A percentile compares a stretch with the other conserved stretches of the same genome.
Conservation (phyloP, 192 early-diverging fungal species). For the Entomortierella beljakovae region DNA sequence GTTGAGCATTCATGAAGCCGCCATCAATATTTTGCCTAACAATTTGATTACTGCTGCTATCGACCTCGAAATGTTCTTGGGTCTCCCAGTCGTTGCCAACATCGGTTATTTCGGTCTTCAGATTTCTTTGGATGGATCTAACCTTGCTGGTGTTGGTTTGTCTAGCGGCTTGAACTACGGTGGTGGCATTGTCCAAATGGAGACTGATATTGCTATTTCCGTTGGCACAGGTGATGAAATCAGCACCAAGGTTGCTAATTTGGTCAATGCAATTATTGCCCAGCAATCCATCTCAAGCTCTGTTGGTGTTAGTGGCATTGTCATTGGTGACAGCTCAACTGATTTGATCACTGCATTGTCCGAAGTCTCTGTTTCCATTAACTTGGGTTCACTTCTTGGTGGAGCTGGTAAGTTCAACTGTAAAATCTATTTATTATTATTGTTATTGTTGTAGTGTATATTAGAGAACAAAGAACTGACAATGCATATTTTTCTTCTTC, state of each 20-base stretch:
- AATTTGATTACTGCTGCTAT: slow-evolving; percentile 38
- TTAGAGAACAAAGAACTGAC: too few species aligned
- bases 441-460: neutral
- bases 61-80: slow-evolving; percentile 50
- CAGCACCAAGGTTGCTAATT: slow-evolving; percentile 34
- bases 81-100: slow-evolving; percentile 43
- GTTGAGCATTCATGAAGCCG: slow-evolving; percentile 43
- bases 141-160: slow-evolving; percentile 39
- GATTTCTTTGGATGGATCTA: slow-evolving; percentile 29
- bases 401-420: slow-evolving; percentile 19
- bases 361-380: slow-evolving; percentile 25
- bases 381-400: slow-evolving; percentile 33
- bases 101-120: slow-evolving; percentile 53
- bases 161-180: slow-evolving; percentile 36
- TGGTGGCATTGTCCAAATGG: slow-evolving; percentile 41
- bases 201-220: slow-evolving; percentile 24
- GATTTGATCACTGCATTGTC: slow-evolving; percentile 47
- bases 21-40: slow-evolving; percentile 44
- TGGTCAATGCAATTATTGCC: slow-evolving; percentile 47
- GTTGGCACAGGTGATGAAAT: slow-evolving; percentile 40
- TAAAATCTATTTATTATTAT: neutral
- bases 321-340: slow-evolving; percentile 27
- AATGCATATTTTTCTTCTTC: neutral
- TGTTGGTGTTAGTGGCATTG: slow-evolving; percentile 33
- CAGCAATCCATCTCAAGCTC: slow-evolving; percentile 39